Base-by-base conservation (phyloP, 2,329 filamentous ascomycete species). In the Aspergillus sp. region DNA sequence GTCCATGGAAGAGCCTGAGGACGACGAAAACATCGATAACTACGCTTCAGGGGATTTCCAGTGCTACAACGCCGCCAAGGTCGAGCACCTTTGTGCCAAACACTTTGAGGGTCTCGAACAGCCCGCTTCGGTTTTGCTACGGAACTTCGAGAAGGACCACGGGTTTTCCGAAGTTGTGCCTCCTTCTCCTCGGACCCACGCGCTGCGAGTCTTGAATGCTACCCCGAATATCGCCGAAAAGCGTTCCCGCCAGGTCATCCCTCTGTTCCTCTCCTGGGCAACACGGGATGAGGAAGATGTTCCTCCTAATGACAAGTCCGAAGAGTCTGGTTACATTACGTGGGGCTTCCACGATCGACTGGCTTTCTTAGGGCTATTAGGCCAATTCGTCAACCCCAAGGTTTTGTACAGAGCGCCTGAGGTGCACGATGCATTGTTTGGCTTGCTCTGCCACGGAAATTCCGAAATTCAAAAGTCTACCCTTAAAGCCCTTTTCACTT, bases 201-300 rank as follows among this genome's bases (percentile, higher is more conserved):
- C 92, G 1, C 81, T 99, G 47, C 89, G 89, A 66, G 86, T 96
- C 1, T 80, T 99, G 47, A 84, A 85, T 62, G 86, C 86, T 10
- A 81, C 91, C 29, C 92, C 95, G 11, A 81, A 83, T 11, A 78
- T 96, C 51, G 93, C 92, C 0, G 95, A 99, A 76, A 96, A 90
- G 73, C 85, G 88, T 36, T 97, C 94, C 9, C 89, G 93, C 36
- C 84, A 87, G 64, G 81, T 99, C 24, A 90, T 98, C 1, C 95
- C 96, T 1, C 84, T 94, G 62, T 89, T 99, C 42, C 80, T 99
- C 6, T 85, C 87, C 18, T 96, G 94, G 91, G 87, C 87, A n/a
- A 79, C 79, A 6, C 81, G 83, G 14, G 79, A 81, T 9, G 81
- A 83, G 9, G 77, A 78, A 31, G 72, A 77, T 50, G 72, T 73